Percentiles rank a stretch among this genome's conserved stretches.
Evolutionary conservation across 2,329 filamentous ascomycete species (phyloP).

Genomic region (Aureobasidium lini): DNA sequence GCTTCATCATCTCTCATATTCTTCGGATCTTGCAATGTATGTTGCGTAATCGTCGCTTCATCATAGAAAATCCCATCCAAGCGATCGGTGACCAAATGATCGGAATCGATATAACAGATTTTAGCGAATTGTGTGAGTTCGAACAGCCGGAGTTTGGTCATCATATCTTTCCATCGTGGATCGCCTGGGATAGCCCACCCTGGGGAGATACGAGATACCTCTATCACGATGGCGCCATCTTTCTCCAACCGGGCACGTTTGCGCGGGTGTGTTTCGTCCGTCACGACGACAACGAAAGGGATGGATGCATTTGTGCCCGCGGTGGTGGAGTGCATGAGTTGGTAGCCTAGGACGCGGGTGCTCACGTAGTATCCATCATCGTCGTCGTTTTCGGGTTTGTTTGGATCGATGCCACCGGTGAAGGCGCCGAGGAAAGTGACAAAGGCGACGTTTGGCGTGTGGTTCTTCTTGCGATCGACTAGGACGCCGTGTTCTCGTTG

Average conservation of each 20-base stretch:
- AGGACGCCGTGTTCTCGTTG: not conserved
- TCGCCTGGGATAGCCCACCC: constrained; percentile 25
- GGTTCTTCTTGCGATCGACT: not conserved
- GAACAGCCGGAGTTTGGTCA: constrained; percentile 31
- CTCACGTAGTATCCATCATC: constrained; percentile 31
- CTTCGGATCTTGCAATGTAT: constrained; percentile 20
- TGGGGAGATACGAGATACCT: constrained; percentile 26
- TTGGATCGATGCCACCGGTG: constrained; percentile 17
- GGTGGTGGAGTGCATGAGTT: constrained; percentile 30
- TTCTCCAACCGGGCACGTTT: constrained; percentile 29
- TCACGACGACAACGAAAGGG: constrained; percentile 33
- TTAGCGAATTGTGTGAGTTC: constrained; percentile 27
- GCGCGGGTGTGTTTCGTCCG: constrained; percentile 26
- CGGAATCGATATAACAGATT: constrained; percentile 31
- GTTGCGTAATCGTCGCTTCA: constrained; percentile 27
- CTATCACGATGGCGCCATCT: constrained; percentile 31
- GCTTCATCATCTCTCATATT: constrained; percentile 28
- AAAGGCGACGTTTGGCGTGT: constrained; percentile 26
- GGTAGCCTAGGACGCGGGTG: constrained; percentile 30
- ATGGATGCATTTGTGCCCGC: constrained; percentile 29
- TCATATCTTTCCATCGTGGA: constrained; percentile 28
- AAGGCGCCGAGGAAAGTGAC: constrained; percentile 31
- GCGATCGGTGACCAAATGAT: constrained; percentile 24
- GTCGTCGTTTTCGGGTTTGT: constrained; percentile 21
- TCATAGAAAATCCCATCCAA: constrained; percentile 31